Conservation (phyloP, 1,284 basidiomycete genomes). For the Heterobasidion annosum region DNA sequence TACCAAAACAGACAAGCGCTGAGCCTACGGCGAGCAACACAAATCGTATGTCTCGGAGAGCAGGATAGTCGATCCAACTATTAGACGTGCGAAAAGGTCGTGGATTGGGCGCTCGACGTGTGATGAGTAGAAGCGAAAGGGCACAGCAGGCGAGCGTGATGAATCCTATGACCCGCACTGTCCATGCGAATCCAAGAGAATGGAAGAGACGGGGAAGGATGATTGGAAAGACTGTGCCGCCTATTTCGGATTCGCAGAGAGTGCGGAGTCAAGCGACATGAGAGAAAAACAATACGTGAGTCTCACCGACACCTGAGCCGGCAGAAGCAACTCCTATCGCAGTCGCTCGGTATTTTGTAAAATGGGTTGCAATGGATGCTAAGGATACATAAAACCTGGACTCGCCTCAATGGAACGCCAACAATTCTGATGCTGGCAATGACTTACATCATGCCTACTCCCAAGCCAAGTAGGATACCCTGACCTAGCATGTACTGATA, state of each 20-base stretch:
- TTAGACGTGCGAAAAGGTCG: slow-evolving; percentile 2
- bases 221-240: slow-evolving; percentile 61
- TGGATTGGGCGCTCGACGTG: slow-evolving; percentile 16
- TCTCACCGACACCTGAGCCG: slow-evolving; percentile 9
- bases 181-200: slow-evolving; percentile 52
- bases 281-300: background rate
- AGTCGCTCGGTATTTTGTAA: slow-evolving; percentile 45
- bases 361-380: slow-evolving; percentile 34
- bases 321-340: slow-evolving; percentile 40
- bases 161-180: slow-evolving; percentile 31
- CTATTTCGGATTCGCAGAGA: slow-evolving; percentile 17
- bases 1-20: slow-evolving; percentile 18
- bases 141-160: slow-evolving; percentile 20
- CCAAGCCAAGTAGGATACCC: slow-evolving; percentile 25
- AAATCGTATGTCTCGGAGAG: slow-evolving; percentile 22
- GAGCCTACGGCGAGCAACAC: slow-evolving; percentile 18
- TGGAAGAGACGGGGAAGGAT: slow-evolving; percentile 51
- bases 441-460: slow-evolving; percentile 25
- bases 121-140: slow-evolving; percentile 18
- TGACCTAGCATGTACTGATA: slow-evolving; percentile 30
- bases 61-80: slow-evolving; percentile 17
- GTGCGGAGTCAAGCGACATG: background rate
- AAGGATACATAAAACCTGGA: slow-evolving; percentile 20
- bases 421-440: background rate
- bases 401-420: background rate